A percentile compares a stretch with the other conserved stretches of the same genome.
These are phyloP conservation scores for Tolypocladium ovalisporum DNA, from an alignment of 2,329 filamentous ascomycete species.

Conservation along the genomic window DNA sequence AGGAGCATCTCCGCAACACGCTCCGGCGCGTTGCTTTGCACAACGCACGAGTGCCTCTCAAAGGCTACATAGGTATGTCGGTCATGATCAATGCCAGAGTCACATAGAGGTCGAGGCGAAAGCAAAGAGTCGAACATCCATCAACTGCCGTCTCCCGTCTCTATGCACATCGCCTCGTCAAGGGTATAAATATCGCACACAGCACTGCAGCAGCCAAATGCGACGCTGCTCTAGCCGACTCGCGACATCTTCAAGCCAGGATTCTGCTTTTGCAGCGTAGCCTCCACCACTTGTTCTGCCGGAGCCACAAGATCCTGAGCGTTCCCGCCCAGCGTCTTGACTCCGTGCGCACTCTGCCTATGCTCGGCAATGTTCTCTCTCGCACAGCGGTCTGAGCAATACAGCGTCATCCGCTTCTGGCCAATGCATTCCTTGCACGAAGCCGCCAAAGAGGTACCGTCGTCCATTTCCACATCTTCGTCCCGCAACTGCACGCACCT, in stretches of 20 bases:
- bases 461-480: constrained; percentile 28
- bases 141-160: neutral
- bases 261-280: constrained; percentile 18
- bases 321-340: constrained; percentile 13
- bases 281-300: constrained; percentile 10
- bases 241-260: constrained; percentile 19
- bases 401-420: constrained; percentile 24
- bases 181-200: neutral
- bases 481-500: constrained; percentile 27
- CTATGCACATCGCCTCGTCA: neutral
- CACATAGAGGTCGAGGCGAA: neutral
- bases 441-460: constrained; percentile 16
- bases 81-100: too few relatives aligned
- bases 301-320: neutral
- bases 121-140: neutral
- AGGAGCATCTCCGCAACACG: neutral
- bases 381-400: constrained; percentile 33
- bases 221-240: constrained; percentile 3
- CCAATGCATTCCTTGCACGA: constrained; percentile 31
- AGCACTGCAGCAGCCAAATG: neutral
- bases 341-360: constrained; percentile 19
- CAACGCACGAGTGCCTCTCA: too few relatives aligned
- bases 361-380: constrained; percentile 28
- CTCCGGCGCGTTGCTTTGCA: neutral
- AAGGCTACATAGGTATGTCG: too few relatives aligned